Percentiles rank a stretch among this genome's conserved stretches.
Evolutionary conservation across 2,329 filamentous ascomycete genomes (phyloP).

Genomic region (Trichoderma koningii): DNA sequence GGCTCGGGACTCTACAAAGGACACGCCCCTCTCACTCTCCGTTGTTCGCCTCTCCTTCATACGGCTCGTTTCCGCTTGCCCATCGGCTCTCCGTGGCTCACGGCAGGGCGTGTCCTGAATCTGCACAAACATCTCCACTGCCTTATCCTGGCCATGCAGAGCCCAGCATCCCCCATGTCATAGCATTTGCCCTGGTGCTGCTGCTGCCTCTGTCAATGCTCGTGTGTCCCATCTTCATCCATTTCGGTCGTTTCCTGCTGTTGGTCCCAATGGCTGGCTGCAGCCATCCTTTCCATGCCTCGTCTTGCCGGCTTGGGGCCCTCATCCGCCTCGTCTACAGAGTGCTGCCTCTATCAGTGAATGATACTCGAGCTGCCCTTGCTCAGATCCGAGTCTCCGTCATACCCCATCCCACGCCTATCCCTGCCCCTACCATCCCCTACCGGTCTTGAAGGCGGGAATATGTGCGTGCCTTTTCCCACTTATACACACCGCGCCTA

Average conservation of each 20-base stretch:
- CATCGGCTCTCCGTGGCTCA: slow-evolving; percentile 8
- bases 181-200: slow-evolving; percentile 13
- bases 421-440: slow-evolving; percentile 4
- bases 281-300: slow-evolving; percentile 34
- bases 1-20: neutral
- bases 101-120: slow-evolving; percentile 33
- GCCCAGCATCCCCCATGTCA: slow-evolving; percentile 3
- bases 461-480: neutral
- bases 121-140: slow-evolving; percentile 25
- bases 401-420: slow-evolving; percentile 24
- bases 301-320: slow-evolving; percentile 30
- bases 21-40: slow-evolving; percentile 7
- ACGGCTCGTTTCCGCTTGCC: neutral
- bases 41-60: neutral
- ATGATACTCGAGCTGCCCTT: slow-evolving; percentile 2
- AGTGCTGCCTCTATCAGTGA: slow-evolving; percentile 28
- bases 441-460: slow-evolving; percentile 8
- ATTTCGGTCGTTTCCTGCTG: slow-evolving; percentile 31
- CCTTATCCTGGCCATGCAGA: slow-evolving; percentile 20
- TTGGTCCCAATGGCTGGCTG: slow-evolving; percentile 36
- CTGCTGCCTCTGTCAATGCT: slow-evolving; percentile 14
- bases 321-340: slow-evolving; percentile 33
- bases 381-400: slow-evolving; percentile 24
- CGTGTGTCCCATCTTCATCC: slow-evolving; percentile 26
- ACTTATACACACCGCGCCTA: slow-evolving; percentile 24